Evolutionary conservation across 1,139 yeast genomes (phyloP).

Genomic region (Kazachstania sp.): DNA sequence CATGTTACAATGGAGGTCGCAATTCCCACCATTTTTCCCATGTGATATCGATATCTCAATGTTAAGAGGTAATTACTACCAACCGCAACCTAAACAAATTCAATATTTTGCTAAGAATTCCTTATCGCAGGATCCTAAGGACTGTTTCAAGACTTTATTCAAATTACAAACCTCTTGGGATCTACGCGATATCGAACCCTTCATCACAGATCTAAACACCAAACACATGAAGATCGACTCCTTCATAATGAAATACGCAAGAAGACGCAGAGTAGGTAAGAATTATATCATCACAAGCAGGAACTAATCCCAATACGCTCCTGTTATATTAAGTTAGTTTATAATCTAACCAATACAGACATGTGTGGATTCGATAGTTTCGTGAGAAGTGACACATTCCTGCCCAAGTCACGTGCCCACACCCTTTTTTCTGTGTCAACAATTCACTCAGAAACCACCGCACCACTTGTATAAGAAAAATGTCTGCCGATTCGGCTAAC

Average conservation of each 20-base stretch:
- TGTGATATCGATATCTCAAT: constrained; percentile 46
- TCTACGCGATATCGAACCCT: constrained; percentile 63
- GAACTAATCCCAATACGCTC: not conserved
- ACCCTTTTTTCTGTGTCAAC: not conserved
- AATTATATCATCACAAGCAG: constrained; percentile 8
- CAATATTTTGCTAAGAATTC: constrained; percentile 43
- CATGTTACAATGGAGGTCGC: constrained; percentile 53
- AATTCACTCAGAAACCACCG: no score
- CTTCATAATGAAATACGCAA: constrained; percentile 68
- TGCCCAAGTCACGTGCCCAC: not conserved
- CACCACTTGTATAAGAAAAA: no score
- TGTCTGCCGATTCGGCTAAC: no score
- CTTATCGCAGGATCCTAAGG: constrained; percentile 45
- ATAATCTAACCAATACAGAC: no score
- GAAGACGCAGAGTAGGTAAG: constrained; percentile 40
- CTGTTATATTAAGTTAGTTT: no score
- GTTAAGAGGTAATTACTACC: constrained; percentile 48
- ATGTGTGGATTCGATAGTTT: no score
- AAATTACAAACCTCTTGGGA: constrained; percentile 58
- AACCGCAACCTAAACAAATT: constrained; percentile 40
- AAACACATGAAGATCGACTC: constrained; percentile 55
- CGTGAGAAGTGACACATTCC: not conserved
- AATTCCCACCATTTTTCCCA: constrained; percentile 56
- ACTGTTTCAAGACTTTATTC: constrained; percentile 56
- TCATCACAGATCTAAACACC: constrained; percentile 48